Evolutionary conservation across 1,284 basidiomycete genomes (phyloP).

Genomic region (Athelia sp.): DNA sequence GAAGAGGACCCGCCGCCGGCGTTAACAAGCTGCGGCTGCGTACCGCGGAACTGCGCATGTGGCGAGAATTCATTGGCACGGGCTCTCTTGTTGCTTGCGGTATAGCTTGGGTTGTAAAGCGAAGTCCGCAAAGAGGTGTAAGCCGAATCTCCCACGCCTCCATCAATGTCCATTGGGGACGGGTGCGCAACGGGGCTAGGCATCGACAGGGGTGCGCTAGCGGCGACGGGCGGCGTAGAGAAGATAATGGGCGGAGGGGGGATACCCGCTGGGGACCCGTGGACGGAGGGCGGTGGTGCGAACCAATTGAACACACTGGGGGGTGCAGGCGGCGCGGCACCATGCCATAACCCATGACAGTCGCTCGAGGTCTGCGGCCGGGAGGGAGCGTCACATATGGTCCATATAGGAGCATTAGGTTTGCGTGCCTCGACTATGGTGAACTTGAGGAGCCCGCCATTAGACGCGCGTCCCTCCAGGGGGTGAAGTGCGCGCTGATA

Average conservation of each 20-base stretch:
- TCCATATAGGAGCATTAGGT: background rate
- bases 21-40: background rate
- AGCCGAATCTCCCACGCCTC: background rate
- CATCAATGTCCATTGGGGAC: slow-evolving; percentile 24
- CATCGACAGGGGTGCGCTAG: background rate
- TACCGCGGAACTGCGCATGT: background rate
- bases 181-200: slow-evolving; percentile 6
- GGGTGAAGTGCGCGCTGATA: slow-evolving; percentile 47
- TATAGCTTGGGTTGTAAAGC: no score
- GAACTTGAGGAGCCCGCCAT: slow-evolving; percentile 58
- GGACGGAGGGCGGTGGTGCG: background rate
- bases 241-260: slow-evolving; percentile 35
- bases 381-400: background rate
- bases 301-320: background rate
- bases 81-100: no score
- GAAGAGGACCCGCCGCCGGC: background rate
- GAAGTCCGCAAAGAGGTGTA: background rate
- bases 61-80: background rate
- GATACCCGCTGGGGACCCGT: slow-evolving; percentile 14
- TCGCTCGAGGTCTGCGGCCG: background rate
- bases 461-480: slow-evolving; percentile 44
- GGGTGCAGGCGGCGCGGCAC: background rate
- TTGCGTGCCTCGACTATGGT: slow-evolving; percentile 46
- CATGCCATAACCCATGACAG: background rate
- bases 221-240: slow-evolving; percentile 14